Evolutionary conservation across 169 alveolate species (phyloP), one percentile per base, ranked within the genome.

Genomic region (Miamiensis avidus): DNA sequence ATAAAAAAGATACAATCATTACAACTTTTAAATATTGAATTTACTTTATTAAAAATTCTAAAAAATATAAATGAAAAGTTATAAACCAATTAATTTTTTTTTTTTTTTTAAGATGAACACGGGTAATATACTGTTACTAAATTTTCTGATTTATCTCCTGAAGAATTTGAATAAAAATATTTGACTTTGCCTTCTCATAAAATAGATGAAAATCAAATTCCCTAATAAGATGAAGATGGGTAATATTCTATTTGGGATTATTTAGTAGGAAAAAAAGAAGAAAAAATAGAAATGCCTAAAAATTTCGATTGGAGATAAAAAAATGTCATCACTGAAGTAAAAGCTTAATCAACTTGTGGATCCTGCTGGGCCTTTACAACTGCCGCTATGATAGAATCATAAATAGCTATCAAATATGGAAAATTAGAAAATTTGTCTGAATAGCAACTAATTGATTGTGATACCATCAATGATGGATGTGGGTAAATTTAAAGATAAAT

Each of bases 351-450:
- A 11, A 79, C 76, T 29, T 79, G 84, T 29, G 84, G 84, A 26
- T 34, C 75, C 30, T 79, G 84, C 65, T 79, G 84, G 84, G 65
- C 84, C 30, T 79, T 79, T 79, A 33, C 84, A 28, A 79, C 84
- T 65, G 65, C 84, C 1, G 84, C 75, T 28, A 74, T 79, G 25
- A 34, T 79, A 16, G 84, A 79, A 79, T 34, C 76, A n/a, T 30
- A 79, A 79, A 49, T 49, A 11, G 84, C 84, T 16, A 33, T 79
- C 29, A 79, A 79, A 30, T 65, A 79, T 30, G 75, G 76, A 11
- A 72, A 79, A 31, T 74, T 79, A 11, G 28, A 49, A 1, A 64
- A 27, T 65, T 79, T 79, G 31, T 79, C 84, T 34, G 84, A 79
- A 79, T 79, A 79, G 64, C 28, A 34, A 72, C 76, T 79, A 16